Percentiles rank a stretch among this genome's conserved stretches.
phyloP scores from a whole-genome alignment of 179 eudicot genomes.

The Beta macrorhiza region DNA sequence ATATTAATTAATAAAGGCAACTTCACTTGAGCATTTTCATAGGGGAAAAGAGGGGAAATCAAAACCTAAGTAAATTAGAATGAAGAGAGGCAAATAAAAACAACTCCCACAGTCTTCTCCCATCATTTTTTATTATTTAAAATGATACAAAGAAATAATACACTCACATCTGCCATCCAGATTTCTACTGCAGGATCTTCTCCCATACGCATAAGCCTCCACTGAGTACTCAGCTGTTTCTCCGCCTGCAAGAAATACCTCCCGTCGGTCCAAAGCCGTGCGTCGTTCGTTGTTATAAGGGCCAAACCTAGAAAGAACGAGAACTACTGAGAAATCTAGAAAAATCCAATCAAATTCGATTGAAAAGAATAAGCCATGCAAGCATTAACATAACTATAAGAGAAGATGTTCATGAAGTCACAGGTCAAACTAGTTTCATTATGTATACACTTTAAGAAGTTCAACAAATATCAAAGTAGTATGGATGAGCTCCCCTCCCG shows the following conservation, averaged over 20 bases:
- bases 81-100: not conserved
- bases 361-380: slow-evolving; percentile 2
- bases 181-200: slow-evolving; percentile 81
- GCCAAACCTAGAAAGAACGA: slow-evolving; percentile 64
- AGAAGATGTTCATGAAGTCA: not conserved
- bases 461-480: not conserved
- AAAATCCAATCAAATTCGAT: slow-evolving; percentile 5
- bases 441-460: too few relatives aligned
- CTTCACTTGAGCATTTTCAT: slow-evolving; percentile 12
- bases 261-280: slow-evolving; percentile 94
- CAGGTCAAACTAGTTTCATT: not conserved
- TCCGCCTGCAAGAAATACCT: slow-evolving; percentile 89
- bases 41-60: not conserved
- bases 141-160: not conserved
- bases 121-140: not conserved
- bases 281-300: slow-evolving; percentile 72
- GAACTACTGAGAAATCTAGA: not conserved
- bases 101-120: too few relatives aligned
- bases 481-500: not conserved
- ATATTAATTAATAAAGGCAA: slow-evolving; percentile 16
- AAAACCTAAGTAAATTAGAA: not conserved
- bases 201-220: slow-evolving; percentile 96
- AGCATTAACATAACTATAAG: not conserved
- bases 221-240: slow-evolving; percentile 58
- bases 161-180: slow-evolving; percentile 90